Evolutionary conservation across 1,284 basidiomycete species (phyloP).

Genomic region (Farysia itapuensis): DNA sequence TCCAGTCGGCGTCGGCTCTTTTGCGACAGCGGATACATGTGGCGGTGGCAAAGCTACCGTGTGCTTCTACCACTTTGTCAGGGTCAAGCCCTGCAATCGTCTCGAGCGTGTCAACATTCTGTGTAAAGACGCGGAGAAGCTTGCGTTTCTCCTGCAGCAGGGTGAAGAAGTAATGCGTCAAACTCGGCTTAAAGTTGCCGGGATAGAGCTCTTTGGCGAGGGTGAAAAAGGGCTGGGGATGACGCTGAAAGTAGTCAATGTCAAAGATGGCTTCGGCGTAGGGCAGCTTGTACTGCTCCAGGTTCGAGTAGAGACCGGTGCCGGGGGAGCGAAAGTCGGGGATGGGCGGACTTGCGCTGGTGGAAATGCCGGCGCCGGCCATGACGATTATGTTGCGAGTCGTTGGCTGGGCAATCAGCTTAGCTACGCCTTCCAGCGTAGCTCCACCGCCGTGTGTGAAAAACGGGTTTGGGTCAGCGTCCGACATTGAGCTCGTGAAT

Average conservation of each 20-base stretch:
- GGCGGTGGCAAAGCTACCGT: constrained; percentile 68
- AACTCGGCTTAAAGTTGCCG: constrained; percentile 79
- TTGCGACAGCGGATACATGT: constrained; percentile 47
- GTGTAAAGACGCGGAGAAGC: constrained; percentile 78
- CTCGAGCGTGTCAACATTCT: constrained; percentile 83
- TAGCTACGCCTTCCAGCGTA: constrained; percentile 25
- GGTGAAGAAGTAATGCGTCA: constrained; percentile 85
- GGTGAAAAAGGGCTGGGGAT: constrained; percentile 61
- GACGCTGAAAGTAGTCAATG: constrained; percentile 61
- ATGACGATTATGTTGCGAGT: constrained; percentile 62
- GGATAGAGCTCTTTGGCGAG: constrained; percentile 80
- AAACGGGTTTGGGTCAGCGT: too few species aligned
- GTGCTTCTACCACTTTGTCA: constrained; percentile 83
- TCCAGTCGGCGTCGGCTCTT: constrained; percentile 40
- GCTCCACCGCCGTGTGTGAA: constrained; percentile 23
- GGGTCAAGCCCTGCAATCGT: constrained; percentile 76
- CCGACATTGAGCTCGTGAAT: too few species aligned
- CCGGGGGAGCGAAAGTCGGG: constrained; percentile 63
- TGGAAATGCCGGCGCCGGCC: constrained; percentile 64
- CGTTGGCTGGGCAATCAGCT: constrained; percentile 14
- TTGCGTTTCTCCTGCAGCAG: constrained; percentile 71
- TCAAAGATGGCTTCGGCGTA: constrained; percentile 67
- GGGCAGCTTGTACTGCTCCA: constrained; percentile 64
- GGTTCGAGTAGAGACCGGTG: constrained; percentile 65
- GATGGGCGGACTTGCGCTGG: constrained; percentile 62